Base-by-base conservation (phyloP, 257 asterid genomes). In the Paulownia fortunei region DNA sequence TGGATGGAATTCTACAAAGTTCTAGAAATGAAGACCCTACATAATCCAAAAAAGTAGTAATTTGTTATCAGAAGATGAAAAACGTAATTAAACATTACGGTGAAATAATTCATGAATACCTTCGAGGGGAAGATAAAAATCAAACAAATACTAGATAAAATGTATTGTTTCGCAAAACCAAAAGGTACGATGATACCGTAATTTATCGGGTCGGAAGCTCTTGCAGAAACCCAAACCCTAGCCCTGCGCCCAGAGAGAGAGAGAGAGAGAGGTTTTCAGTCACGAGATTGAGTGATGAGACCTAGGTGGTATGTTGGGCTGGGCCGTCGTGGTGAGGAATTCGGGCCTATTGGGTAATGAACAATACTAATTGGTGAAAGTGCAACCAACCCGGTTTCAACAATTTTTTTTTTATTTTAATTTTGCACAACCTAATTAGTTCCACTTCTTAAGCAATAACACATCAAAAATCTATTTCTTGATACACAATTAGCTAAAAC, bases 181-280 rank as follows among this genome's bases (percentile, higher is more conserved):
- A 67, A 10, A 15, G 24, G 13, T 8, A 27, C 13, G 19, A 44
- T 12, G 12, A 44, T 79, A 78, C 68, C 73, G 47, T 61, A 21
- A 3, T 7, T 21, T 16, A 61, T 61, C 15, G 24, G 52, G 51
- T 63, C 21, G 27, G 52, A 70, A 63, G 60, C 74, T 79, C 62
- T 52, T 16, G 74, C 59, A 62, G 79, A 65, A 37, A 37, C 46
- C 34, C 62, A 79, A 72, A 30, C 69, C 76, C 71, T 54, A 64
- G 64, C 0, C 68, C 34, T 54, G 60, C 77, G 47, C 18, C 77
- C 44, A 41, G 52, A 42, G 23, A 72, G 52, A n/a, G 39, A 39
- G 42, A 30, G 41, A 27, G 61, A 4, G 16, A 21, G 44, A 7
- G 16, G 41, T 21, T 5, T 3, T 3, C 37, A 36, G 74, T 44